phyloP scores from a whole-genome alignment of 495 filamentous ascomycete species.

The Daldinia childiae region DNA sequence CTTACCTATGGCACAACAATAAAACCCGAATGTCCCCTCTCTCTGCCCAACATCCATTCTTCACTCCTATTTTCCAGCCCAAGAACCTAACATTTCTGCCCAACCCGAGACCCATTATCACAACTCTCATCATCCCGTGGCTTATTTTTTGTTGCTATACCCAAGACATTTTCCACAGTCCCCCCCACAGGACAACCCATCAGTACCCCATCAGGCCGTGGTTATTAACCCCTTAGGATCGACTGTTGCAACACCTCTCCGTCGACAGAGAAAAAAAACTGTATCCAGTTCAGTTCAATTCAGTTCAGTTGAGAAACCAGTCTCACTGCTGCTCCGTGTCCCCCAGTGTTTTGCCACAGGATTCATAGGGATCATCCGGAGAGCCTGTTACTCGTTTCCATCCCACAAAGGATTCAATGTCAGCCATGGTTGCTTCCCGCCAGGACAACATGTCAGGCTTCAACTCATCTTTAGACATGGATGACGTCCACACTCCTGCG shows the following conservation, averaged over 20 bases:
- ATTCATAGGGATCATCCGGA: constrained; percentile 43
- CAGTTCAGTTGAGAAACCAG: constrained; percentile 46
- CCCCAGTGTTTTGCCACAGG: constrained; percentile 47
- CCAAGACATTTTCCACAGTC: constrained; percentile 40
- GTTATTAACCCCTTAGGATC: constrained; percentile 40
- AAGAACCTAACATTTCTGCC: constrained; percentile 58
- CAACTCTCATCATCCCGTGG: constrained; percentile 38
- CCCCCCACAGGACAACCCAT: constrained; percentile 41
- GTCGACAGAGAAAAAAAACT: constrained; percentile 34
- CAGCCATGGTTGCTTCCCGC: constrained; percentile 56
- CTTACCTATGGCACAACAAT: constrained; percentile 49
- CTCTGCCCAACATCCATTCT: constrained; percentile 58
- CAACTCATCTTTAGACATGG: constrained; percentile 58
- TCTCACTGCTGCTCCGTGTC: constrained; percentile 40
- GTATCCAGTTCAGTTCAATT: constrained; percentile 36
- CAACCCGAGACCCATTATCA: constrained; percentile 51
- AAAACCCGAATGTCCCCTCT: constrained; percentile 60
- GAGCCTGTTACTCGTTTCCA: constrained; percentile 35
- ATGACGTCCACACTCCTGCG: constrained; percentile 63
- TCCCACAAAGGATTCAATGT: constrained; percentile 49
- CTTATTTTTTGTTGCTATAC: constrained; percentile 45
- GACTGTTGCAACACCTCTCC: constrained; percentile 28
- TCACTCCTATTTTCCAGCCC: constrained; percentile 57
- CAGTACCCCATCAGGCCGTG: constrained; percentile 40
- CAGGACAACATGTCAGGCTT: constrained; percentile 59